phyloP scores from a whole-genome alignment of 2,329 filamentous ascomycete genomes.

The Nothopassalora personata region DNA sequence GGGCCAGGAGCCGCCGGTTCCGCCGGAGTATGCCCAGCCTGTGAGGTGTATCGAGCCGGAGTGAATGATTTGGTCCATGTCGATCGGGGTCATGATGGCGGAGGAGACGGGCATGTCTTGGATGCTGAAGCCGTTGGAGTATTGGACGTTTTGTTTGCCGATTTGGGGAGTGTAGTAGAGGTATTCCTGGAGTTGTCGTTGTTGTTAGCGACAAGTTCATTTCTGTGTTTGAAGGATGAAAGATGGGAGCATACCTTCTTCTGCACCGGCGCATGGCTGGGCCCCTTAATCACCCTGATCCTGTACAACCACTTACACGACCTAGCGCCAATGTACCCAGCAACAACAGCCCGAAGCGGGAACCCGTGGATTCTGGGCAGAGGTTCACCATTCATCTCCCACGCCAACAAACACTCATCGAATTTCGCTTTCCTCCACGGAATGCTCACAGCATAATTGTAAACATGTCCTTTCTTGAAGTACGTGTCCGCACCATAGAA shows the following conservation, averaged over 20 bases:
- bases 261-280: conserved; percentile 57
- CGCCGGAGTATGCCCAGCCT: conserved; percentile 42
- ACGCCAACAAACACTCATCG: conserved; percentile 56
- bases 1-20: conserved; percentile 40
- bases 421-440: conserved; percentile 65
- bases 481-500: conserved; percentile 68
- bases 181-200: conserved; percentile 45
- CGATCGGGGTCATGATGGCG: conserved; percentile 60
- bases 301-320: conserved; percentile 65
- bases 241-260: conserved; percentile 33
- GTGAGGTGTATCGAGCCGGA: conserved; percentile 53
- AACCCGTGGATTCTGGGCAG: conserved; percentile 63
- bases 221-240: neutral
- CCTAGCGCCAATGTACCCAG: conserved; percentile 61
- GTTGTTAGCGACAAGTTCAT: neutral
- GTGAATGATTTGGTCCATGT: conserved; percentile 58
- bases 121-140: conserved; percentile 54
- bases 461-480: conserved; percentile 60
- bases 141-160: conserved; percentile 59
- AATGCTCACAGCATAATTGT: conserved; percentile 62
- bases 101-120: conserved; percentile 67
- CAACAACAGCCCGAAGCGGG: conserved; percentile 41
- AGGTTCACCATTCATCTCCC: conserved; percentile 59
- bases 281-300: conserved; percentile 55
- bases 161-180: conserved; percentile 64